Evolutionary conservation across 73 alveolate genomes (phyloP).

Genomic region (Symbiodinium natans): DNA sequence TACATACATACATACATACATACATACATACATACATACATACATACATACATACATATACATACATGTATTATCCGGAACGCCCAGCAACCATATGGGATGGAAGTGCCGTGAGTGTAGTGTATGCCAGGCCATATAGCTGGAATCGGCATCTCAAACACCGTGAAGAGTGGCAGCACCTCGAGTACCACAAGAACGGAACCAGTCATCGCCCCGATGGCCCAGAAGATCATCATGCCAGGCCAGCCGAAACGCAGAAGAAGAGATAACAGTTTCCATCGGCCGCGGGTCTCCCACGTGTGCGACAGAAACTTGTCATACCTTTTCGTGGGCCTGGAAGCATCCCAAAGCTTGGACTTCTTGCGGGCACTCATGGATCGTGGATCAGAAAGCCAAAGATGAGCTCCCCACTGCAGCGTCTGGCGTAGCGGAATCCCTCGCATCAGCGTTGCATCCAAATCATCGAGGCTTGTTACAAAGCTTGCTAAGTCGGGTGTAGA

Average conservation of each 20-base stretch:
- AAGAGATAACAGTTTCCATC: not conserved
- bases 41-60: no score
- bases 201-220: not conserved
- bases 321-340: not conserved
- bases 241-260: not conserved
- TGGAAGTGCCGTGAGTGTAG: not conserved
- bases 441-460: not conserved
- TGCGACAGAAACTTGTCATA: not conserved
- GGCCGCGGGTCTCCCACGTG: not conserved
- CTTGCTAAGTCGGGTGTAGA: not conserved
- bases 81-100: not conserved
- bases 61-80: not conserved
- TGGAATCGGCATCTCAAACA: not conserved
- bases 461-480: not conserved
- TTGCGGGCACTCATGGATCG: not conserved
- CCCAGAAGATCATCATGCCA: not conserved
- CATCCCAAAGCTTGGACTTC: not conserved
- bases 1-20: no score
- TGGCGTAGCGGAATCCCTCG: conserved; percentile 2
- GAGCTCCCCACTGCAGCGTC: not conserved
- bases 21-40: no score
- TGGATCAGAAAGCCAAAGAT: not conserved
- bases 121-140: not conserved
- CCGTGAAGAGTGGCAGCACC: not conserved
- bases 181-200: not conserved